Evolutionary conservation across 2,329 filamentous ascomycete species (phyloP), one percentile per base, ranked within the genome.

Genomic region (Pseudocercospora pini-densiflorae): DNA sequence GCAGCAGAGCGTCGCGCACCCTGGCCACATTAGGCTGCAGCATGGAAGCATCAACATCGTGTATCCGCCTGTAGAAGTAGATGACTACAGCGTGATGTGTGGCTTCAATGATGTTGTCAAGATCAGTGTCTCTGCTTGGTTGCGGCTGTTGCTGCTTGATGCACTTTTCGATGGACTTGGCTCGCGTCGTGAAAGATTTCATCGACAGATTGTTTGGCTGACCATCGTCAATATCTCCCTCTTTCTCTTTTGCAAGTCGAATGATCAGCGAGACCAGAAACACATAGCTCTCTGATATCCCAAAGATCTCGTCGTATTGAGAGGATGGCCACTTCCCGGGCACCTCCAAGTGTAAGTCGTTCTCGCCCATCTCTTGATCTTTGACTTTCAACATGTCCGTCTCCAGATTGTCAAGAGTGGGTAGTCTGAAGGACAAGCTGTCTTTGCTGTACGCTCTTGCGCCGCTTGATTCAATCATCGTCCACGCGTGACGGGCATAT

Each of bases 61-160:
- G 49, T 5, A 63, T 58, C 5, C 61, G 45, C 21, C 61, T 33
- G 33, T 63, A 63, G 53, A 63, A 63, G 23, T 63, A 63, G 16
- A 63, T 58, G 1, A 54, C 51, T 24, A 63, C 27, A 24, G 53
- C 61, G 12, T 33, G n/a, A 54, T 63, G 61, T 5, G 47, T 51
- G 10, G 47, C 47, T 12, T 51, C 47, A 21, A 51, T 21, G 10
- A 51, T 51, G 5, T 24, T 5, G 47, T 51, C 47, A 8, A 51
- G 19, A 24, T 51, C 47, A 12, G 21, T 12, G 3, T 51, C 47
- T 24, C 7, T 7, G 19, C 47, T 24, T 8, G 47, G 47, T 21
- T 21, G 16, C 21, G 47, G 47, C 47, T 8, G n/a, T 12, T 51
- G 47, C 10, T 51, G 47, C 21, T 51, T 51, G 16, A 63, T 63